Evolutionary conservation across 106 monocot genomes (phyloP).

Genomic region (Iris macrosiphon): DNA sequence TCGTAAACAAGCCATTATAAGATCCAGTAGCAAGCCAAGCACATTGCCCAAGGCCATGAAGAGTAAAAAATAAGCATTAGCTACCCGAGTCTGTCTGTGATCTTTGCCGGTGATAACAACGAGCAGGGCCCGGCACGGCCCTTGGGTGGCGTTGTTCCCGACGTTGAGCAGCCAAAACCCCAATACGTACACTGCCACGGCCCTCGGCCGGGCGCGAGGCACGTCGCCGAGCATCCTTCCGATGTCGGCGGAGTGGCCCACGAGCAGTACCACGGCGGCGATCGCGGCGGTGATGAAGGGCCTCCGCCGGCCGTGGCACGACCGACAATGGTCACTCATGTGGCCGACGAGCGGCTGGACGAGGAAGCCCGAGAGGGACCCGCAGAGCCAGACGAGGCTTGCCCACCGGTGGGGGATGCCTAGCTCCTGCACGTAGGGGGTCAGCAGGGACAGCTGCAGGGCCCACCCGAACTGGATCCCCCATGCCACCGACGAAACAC

Average conservation of each 20-base stretch:
- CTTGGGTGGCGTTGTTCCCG: too few species aligned
- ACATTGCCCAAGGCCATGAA: conserved; percentile 98
- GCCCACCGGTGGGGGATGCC: conserved; percentile 62
- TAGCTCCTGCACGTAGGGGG: conserved; percentile 72
- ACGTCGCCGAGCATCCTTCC: too few species aligned
- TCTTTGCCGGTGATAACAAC: conserved; percentile 85
- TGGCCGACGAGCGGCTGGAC: conserved; percentile 68
- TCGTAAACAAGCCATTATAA: conserved; percentile 63
- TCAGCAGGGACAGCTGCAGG: conserved; percentile 66
- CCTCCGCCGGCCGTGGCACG: conserved; percentile 36
- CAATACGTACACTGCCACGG: too few species aligned
- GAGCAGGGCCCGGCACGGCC: too few species aligned
- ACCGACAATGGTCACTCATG: conserved; percentile 41
- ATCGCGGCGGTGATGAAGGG: conserved; percentile 44
- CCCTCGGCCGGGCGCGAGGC: too few species aligned
- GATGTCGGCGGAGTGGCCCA: too few species aligned
- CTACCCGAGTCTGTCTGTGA: conserved; percentile 69
- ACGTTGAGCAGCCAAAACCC: too few species aligned
- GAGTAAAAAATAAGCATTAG: conserved; percentile 92
- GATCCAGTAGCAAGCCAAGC: conserved; percentile 89
- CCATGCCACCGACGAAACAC: conserved; percentile 36
- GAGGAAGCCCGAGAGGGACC: conserved; percentile 59
- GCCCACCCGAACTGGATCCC: conserved; percentile 82
- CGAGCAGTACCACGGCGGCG: conserved; percentile 18
- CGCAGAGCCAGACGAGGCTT: conserved; percentile 73